Percentiles rank a stretch among this genome's conserved stretches.
Conservation (phyloP, 371 early-diverging fungal genomes). For the Haplosporangium sp. region DNA sequence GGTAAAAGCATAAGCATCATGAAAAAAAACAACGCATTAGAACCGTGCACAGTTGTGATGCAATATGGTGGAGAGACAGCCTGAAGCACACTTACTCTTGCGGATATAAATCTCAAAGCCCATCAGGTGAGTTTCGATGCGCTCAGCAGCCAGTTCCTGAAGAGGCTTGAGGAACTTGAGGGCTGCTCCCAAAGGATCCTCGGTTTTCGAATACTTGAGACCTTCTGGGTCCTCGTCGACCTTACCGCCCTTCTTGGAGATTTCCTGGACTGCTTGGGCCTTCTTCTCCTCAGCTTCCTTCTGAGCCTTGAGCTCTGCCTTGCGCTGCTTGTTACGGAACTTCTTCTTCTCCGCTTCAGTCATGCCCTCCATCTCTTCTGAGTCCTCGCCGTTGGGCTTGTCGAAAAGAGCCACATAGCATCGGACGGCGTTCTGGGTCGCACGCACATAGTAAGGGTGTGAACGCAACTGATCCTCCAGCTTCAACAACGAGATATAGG, state of each 20-base stretch:
- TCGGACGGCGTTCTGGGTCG: constrained; percentile 81
- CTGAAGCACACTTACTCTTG: constrained; percentile 61
- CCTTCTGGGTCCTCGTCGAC: constrained; percentile 57
- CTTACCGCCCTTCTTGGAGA: constrained; percentile 55
- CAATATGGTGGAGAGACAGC: not conserved
- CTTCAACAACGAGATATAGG: constrained; percentile 83
- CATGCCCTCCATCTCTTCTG: constrained; percentile 66
- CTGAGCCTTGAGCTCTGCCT: constrained; percentile 53
- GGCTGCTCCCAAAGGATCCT: constrained; percentile 80
- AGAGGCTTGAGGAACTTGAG: constrained; percentile 81
- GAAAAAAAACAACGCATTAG: not conserved
- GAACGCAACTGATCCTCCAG: constrained; percentile 81
- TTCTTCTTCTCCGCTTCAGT: constrained; percentile 73
- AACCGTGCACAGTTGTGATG: too few relatives aligned
- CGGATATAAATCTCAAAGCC: constrained; percentile 83
- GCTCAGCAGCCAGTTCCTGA: constrained; percentile 64
- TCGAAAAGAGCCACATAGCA: constrained; percentile 80
- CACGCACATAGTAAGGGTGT: constrained; percentile 79
- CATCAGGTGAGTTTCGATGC: constrained; percentile 72
- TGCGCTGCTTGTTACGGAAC: constrained; percentile 56
- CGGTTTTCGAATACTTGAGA: constrained; percentile 55
- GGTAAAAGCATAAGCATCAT: not conserved
- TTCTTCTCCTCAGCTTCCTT: constrained; percentile 55
- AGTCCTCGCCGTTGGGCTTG: constrained; percentile 58
- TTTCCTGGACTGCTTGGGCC: constrained; percentile 48